Percentiles rank a stretch among this genome's conserved stretches.
Conservation (phyloP, 495 filamentous ascomycete genomes). For the Glarea lozoyensis region DNA sequence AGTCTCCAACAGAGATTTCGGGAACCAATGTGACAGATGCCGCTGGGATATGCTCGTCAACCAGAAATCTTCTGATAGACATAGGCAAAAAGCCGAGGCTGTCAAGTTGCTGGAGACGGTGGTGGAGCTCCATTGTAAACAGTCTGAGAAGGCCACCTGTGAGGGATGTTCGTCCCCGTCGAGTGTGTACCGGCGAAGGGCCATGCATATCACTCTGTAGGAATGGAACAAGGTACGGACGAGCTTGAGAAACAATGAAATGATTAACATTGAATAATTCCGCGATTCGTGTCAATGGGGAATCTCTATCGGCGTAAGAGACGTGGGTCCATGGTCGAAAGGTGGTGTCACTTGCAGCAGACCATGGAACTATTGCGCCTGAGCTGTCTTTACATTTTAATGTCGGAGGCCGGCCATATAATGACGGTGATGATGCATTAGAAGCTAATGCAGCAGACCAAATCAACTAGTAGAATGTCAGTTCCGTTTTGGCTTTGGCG, state of each 20-base stretch:
- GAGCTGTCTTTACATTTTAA: conserved; percentile 77
- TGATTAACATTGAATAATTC: conserved; percentile 94
- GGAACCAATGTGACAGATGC: conserved; percentile 77
- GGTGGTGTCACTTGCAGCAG: conserved; percentile 52
- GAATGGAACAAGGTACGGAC: conserved; percentile 79
- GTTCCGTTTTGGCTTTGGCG: not conserved
- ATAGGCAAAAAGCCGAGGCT: conserved; percentile 63
- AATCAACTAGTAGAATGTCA: conserved; percentile 48
- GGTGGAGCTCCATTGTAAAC: conserved; percentile 65
- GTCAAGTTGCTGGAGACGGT: conserved; percentile 76
- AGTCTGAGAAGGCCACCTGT: conserved; percentile 59
- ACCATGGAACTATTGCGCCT: conserved; percentile 75
- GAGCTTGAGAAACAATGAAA: conserved; percentile 72
- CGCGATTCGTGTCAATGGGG: conserved; percentile 72
- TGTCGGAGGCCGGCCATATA: conserved; percentile 53
- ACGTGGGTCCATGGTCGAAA: conserved; percentile 63
- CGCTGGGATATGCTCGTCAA: conserved; percentile 81
- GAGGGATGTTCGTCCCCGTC: conserved; percentile 45
- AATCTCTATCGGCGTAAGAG: conserved; percentile 64
- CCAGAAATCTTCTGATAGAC: conserved; percentile 63
- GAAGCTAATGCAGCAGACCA: conserved; percentile 92
- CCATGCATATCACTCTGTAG: conserved; percentile 73
- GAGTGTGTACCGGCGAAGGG: conserved; percentile 50
- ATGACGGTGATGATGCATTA: conserved; percentile 63
- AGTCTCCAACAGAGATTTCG: conserved; percentile 61